Percentiles rank a stretch among this genome's conserved stretches.
Conservation (phyloP, 768 basidiomycete genomes). For the Pisolithus microcarpus region DNA sequence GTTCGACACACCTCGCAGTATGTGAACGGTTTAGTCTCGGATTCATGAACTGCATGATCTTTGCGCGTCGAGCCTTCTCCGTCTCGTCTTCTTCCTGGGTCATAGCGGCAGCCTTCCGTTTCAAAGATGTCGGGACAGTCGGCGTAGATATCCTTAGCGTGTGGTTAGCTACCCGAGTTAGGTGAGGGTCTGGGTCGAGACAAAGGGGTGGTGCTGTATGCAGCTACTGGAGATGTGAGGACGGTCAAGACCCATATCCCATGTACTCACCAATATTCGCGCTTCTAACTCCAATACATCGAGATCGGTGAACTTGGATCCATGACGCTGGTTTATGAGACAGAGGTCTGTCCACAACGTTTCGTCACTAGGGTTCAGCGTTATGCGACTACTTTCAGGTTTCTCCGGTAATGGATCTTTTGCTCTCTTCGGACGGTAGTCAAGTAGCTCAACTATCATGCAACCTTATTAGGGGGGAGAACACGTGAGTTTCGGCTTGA, state of each 20-base stretch:
- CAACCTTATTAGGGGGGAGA: conserved; percentile 62
- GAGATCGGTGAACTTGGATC: conserved; percentile 57
- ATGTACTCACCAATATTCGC: conserved; percentile 51
- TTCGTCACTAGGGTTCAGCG: conserved; percentile 72
- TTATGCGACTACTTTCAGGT: conserved; percentile 60
- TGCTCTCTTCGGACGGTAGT: conserved; percentile 56
- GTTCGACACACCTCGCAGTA: conserved; percentile 41
- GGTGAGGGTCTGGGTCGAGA: conserved; percentile 71
- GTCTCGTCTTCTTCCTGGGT: conserved; percentile 73
- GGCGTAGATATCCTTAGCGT: conserved; percentile 67
- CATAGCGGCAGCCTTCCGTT: conserved; percentile 63
- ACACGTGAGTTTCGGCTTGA: neutral
- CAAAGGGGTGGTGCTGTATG: conserved; percentile 72
- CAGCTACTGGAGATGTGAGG: conserved; percentile 38
- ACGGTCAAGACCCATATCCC: neutral
- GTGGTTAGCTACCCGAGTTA: conserved; percentile 70
- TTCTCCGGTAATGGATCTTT: conserved; percentile 54
- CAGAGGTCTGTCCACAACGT: conserved; percentile 77
- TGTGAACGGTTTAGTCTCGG: conserved; percentile 43
- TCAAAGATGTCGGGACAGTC: conserved; percentile 64
- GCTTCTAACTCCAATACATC: conserved; percentile 73
- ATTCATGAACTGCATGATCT: conserved; percentile 77
- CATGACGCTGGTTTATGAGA: conserved; percentile 51
- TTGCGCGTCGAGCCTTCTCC: conserved; percentile 62
- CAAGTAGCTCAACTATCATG: conserved; percentile 77